Evolutionary conservation across 805 yeast genomes (phyloP).

Genomic region (Candida silvatica): DNA sequence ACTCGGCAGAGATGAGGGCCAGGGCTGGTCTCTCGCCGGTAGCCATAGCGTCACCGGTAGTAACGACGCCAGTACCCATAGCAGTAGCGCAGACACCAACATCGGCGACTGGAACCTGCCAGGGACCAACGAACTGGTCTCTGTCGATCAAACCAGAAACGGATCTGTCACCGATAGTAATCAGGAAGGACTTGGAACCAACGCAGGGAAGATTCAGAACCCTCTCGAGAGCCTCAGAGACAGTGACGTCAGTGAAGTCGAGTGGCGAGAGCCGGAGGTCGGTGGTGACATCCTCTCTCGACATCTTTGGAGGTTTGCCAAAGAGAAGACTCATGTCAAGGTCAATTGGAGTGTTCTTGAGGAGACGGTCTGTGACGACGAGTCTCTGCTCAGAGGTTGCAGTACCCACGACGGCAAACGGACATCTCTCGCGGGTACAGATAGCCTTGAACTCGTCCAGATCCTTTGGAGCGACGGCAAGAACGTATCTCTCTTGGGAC

Average conservation of each 20-base stretch:
- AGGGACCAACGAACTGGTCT: slow-evolving; percentile 98
- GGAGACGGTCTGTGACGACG: slow-evolving; percentile 67
- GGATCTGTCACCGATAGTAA: slow-evolving; percentile 98
- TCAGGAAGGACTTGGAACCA: slow-evolving; percentile 88
- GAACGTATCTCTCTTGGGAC: slow-evolving; percentile 95
- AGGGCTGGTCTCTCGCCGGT: slow-evolving; percentile 94
- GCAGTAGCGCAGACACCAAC: slow-evolving; percentile 95
- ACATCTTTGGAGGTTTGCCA: slow-evolving; percentile 96
- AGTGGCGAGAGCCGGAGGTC: slow-evolving; percentile 40
- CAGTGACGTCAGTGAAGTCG: slow-evolving; percentile 54
- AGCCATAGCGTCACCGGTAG: slow-evolving; percentile 95
- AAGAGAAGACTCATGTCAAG: slow-evolving; percentile 90
- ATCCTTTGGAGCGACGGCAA: slow-evolving; percentile 82
- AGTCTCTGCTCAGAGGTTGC: slow-evolving; percentile 85
- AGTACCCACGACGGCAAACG: slow-evolving; percentile 90
- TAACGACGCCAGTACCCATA: slow-evolving; percentile 54
- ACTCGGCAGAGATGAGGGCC: slow-evolving; percentile 81
- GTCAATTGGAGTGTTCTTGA: slow-evolving; percentile 85
- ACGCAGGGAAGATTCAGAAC: slow-evolving; percentile 89
- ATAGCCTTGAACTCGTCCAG: slow-evolving; percentile 63
- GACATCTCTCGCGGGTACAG: slow-evolving; percentile 93
- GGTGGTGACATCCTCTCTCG: slow-evolving; percentile 61
- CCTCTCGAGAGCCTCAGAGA: slow-evolving; percentile 66
- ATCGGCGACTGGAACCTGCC: slow-evolving; percentile 99
- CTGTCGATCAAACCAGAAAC: slow-evolving; percentile 95